Evolutionary conservation across 2,329 filamentous ascomycete genomes (phyloP), one percentile per base, ranked within the genome.

Genomic region (Pseudogymnoascus sp.): DNA sequence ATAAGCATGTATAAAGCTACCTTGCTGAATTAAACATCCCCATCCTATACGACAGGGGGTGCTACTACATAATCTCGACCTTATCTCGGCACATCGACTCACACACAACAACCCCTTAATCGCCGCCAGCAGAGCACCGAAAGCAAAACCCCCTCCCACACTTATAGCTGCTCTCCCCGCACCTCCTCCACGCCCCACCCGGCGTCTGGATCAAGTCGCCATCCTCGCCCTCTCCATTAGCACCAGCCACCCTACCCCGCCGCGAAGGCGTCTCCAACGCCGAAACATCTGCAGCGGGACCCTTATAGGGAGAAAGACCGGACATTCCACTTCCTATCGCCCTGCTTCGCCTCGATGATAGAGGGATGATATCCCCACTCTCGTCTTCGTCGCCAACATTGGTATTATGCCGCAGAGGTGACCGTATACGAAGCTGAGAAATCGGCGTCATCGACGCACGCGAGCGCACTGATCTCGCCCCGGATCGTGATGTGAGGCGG

Each of bases 71-170:
- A 33, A 54, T 10, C 5, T 7, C n/a, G 4, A 31, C 47, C 9
- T 33, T 3, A 9, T 11, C 8, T 6, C 33, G 2, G 5, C n/a
- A 17, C 8, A 17, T 8, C 5, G 5, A 33, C 47, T 54, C 47
- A 54, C 9, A 33, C 29, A 11, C 9, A 17, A 17, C 47, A 33
- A 33, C 10, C 5, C n/a, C 44, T 6, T 29, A n/a, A 9, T 54
- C 29, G 5, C 29, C 29, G 10, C 10, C 47, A 33, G 11, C 47
- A 11, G 47, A 54, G 29, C 84, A 86, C 8, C 75, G 76, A 66
- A 87, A 84, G 71, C 84, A 86, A 72, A 85, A 86, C 63, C 82
- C 78, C 60, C 80, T 75, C 3, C 78, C 78, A 64, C 84, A 86
- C 13, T 72, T 73, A 68, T 81, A 85, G 10, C 80, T 83, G 65